phyloP scores from a whole-genome alignment of 2,329 filamentous ascomycete species.

The Coniochaeta prunicola region DNA sequence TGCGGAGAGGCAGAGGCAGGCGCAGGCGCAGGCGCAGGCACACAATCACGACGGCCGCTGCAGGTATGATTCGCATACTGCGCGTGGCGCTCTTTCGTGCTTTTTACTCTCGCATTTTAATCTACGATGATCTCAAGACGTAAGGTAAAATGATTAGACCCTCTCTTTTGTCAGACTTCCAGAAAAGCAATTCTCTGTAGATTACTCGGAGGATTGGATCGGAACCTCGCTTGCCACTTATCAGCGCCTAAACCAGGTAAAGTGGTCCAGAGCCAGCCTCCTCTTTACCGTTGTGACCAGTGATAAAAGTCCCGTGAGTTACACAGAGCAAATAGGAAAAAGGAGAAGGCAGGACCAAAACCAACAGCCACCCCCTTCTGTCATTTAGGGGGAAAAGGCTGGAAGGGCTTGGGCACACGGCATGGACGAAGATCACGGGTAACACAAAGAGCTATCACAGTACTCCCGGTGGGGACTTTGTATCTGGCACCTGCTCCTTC shows the following conservation, averaged over 20 bases:
- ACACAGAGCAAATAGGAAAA: background rate
- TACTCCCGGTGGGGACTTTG: background rate
- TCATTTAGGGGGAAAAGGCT: background rate
- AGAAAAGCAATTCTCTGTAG: background rate
- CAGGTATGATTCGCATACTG: slow-evolving; percentile 35
- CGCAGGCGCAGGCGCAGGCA: background rate
- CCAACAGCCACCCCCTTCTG: background rate
- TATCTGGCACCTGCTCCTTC: background rate
- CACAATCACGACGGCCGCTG: slow-evolving; percentile 19
- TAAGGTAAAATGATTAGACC: background rate
- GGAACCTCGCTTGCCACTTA: background rate
- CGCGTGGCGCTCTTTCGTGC: slow-evolving; percentile 3
- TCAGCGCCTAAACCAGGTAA: background rate
- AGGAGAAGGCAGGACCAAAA: background rate
- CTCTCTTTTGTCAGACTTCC: background rate
- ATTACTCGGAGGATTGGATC: background rate
- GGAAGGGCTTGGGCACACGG: background rate
- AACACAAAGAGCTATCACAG: background rate
- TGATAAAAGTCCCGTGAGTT: background rate
- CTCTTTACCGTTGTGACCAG: background rate
- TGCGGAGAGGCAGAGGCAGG: background rate
- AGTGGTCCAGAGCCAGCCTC: background rate
- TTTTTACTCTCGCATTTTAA: background rate
- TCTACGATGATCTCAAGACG: background rate
- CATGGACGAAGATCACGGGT: background rate